phyloP scores from a whole-genome alignment of 1,284 basidiomycete genomes.

The Malassezia restricta region DNA sequence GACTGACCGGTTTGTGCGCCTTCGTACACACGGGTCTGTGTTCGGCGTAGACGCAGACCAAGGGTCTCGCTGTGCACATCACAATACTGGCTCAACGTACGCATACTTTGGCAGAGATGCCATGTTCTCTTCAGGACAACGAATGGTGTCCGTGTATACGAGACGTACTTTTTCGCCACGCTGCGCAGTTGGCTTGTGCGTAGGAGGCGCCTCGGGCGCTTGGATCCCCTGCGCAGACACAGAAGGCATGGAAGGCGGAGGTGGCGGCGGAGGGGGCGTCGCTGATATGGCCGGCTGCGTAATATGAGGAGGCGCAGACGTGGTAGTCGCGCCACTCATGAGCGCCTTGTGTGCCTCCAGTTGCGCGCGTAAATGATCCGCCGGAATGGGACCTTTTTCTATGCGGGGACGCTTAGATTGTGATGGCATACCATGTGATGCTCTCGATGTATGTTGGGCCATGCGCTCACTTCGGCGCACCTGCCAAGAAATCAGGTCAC shows the following conservation, averaged over 20 bases:
- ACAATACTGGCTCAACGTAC: not conserved
- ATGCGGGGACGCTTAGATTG: conserved; percentile 65
- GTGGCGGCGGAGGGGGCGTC: conserved; percentile 24
- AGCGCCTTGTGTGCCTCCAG: conserved; percentile 79
- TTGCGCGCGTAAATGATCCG: conserved; percentile 67
- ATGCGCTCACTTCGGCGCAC: conserved; percentile 52
- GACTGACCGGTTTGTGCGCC: no score
- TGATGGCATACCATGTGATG: conserved; percentile 46
- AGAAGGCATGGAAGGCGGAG: conserved; percentile 16
- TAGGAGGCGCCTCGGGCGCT: not conserved
- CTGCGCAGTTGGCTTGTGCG: conserved; percentile 16
- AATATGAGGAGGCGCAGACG: conserved; percentile 47
- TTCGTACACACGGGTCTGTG: no score
- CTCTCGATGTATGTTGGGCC: not conserved
- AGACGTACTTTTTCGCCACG: conserved; percentile 18
- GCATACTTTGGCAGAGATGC: conserved; percentile 14
- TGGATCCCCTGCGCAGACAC: not conserved
- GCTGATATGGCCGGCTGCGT: conserved; percentile 17
- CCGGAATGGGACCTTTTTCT: conserved; percentile 60
- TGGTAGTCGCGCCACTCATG: conserved; percentile 58
- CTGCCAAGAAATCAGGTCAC: conserved; percentile 87
- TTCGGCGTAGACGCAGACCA: no score
- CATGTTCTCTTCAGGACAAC: conserved; percentile 26
- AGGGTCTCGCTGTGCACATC: no score
- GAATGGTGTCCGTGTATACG: conserved; percentile 19